These are phyloP conservation scores for Eucalyptus curtisii DNA, from an alignment of 345 rosid species.

Conservation along the genomic window DNA sequence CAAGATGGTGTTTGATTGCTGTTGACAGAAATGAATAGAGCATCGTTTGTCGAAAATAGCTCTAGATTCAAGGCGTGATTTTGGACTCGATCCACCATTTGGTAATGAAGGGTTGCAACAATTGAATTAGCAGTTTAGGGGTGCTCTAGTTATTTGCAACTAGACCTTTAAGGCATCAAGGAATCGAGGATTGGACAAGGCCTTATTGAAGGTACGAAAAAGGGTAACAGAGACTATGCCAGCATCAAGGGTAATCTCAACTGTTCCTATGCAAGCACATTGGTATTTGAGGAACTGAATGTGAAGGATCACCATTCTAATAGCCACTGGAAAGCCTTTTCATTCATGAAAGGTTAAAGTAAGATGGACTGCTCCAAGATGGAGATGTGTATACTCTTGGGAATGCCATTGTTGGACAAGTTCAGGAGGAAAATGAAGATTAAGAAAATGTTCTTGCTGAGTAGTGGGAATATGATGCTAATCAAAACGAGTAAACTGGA, in stretches of 20 bases:
- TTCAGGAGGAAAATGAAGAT: neutral
- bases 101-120: neutral
- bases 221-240: neutral
- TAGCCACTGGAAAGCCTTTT: neutral
- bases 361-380: neutral
- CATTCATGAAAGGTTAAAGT: neutral
- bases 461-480: neutral
- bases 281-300: neutral
- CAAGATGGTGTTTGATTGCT: neutral
- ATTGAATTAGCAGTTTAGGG: neutral
- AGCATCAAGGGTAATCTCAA: neutral
- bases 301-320: neutral
- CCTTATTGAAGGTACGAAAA: neutral
- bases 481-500: no score
- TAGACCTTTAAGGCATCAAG: neutral
- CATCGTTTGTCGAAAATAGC: accelerated
- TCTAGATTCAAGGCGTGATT: neutral
- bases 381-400: neutral
- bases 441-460: neutral
- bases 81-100: neutral
- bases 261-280: neutral
- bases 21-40: neutral
- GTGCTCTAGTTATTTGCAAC: neutral
- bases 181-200: neutral
- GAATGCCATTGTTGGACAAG: neutral